Evolutionary conservation across 805 yeast species (phyloP).

Genomic region (Maudiozyma barnettii): DNA sequence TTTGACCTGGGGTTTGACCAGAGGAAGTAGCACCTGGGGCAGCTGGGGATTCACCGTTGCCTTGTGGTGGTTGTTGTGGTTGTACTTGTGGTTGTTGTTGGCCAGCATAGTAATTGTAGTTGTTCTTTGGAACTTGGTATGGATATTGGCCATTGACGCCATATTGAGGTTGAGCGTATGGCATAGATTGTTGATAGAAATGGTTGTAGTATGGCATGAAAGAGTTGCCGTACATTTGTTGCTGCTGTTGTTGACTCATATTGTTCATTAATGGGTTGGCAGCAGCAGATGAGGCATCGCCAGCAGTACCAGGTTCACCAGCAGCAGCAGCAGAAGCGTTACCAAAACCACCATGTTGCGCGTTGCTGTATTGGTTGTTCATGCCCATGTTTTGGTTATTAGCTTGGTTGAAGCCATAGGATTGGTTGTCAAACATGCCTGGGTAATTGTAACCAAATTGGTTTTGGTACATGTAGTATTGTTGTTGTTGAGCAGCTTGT

Average conservation of each 20-base stretch:
- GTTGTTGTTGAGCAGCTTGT: conserved; percentile 26
- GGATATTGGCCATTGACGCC: conserved; percentile 28
- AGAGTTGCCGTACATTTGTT: conserved; percentile 26
- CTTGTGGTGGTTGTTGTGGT: conserved; percentile 9
- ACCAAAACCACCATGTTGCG: conserved; percentile 17
- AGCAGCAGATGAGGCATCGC: conserved; percentile 8
- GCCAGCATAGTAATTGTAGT: conserved; percentile 14
- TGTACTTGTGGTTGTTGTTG: conserved; percentile 12
- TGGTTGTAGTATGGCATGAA: conserved; percentile 30
- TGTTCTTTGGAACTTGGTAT: conserved; percentile 26
- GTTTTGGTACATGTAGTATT: conserved; percentile 29
- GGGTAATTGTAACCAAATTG: conserved; percentile 29
- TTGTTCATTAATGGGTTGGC: conserved; percentile 1
- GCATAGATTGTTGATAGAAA: conserved; percentile 30
- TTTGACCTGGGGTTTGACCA: conserved; percentile 8
- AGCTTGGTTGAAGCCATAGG: conserved; percentile 24
- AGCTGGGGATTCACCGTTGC: conserved; percentile 10
- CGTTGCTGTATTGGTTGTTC: conserved; percentile 15
- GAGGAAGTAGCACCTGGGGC: not conserved
- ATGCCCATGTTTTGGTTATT: conserved; percentile 6
- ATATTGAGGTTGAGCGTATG: conserved; percentile 31
- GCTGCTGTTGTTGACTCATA: conserved; percentile 9
- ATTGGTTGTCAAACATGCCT: conserved; percentile 28
- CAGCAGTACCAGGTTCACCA: conserved; percentile 3
- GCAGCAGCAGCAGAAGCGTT: conserved; percentile 9